Conservation (phyloP, 345 rosid genomes). For the Triadica sebifera region DNA sequence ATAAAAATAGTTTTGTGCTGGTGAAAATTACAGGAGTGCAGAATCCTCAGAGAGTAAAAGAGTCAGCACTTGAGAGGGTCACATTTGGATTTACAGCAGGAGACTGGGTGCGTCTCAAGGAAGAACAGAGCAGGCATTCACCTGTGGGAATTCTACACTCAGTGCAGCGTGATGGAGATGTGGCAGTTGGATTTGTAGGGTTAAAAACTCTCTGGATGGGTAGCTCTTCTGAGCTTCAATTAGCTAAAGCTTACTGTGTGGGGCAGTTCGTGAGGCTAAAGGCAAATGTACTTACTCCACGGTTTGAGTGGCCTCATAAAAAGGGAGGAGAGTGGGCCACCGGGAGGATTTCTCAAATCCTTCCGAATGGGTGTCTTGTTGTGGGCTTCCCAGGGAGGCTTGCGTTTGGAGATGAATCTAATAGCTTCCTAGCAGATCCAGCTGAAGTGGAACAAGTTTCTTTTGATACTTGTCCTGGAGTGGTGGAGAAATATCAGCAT, state of each 20-base stretch:
- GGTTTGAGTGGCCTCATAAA: conserved; percentile 50
- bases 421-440: conserved; percentile 45
- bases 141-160: conserved; percentile 44
- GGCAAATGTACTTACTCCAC: conserved; percentile 27
- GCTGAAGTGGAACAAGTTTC: conserved; percentile 47
- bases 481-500: conserved; percentile 49
- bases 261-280: conserved; percentile 53
- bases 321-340: conserved; percentile 44
- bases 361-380: conserved; percentile 51
- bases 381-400: conserved; percentile 50
- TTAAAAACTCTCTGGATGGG: conserved; percentile 47
- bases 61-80: conserved; percentile 47
- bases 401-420: conserved; percentile 35
- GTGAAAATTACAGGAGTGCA: conserved; percentile 45
- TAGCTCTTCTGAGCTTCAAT: conserved; percentile 37
- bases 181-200: conserved; percentile 44
- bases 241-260: conserved; percentile 34
- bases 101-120: conserved; percentile 46
- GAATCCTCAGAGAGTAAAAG: conserved; percentile 39
- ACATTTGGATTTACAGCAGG: conserved; percentile 44
- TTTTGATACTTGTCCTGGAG: conserved; percentile 45
- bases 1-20: conserved; percentile 35
- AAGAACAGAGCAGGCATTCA: conserved; percentile 32
- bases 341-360: conserved; percentile 40
- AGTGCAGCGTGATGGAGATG: conserved; percentile 38